These are phyloP conservation scores for Apophysomyces variabilis DNA, from an alignment of 371 early-diverging fungal genomes.

Conservation along the genomic window DNA sequence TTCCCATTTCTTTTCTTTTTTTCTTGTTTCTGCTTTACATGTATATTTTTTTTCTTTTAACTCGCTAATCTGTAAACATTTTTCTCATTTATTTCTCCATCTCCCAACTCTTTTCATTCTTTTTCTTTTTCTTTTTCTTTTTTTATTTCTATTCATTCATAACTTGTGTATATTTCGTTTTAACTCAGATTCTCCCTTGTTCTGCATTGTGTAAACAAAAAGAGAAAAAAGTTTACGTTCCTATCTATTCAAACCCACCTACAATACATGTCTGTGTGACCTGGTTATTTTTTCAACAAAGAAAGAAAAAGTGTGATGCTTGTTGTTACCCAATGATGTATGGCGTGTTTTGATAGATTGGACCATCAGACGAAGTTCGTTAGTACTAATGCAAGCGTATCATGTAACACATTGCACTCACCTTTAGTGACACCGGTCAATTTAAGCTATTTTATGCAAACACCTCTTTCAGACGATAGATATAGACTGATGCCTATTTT, in stretches of 20 bases:
- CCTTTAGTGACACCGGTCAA: too few relatives aligned
- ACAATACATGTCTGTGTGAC: too few relatives aligned
- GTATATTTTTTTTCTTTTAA: constrained; percentile 5
- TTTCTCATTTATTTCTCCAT: not conserved
- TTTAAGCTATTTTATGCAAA: too few relatives aligned
- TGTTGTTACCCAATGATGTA: too few relatives aligned
- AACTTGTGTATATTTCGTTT: constrained; percentile 3
- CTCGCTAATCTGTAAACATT: constrained; percentile 5
- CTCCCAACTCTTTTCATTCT: constrained; percentile 3
- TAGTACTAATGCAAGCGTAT: too few relatives aligned
- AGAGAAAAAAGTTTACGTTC: not conserved
- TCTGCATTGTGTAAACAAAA: not conserved
- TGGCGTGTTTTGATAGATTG: too few relatives aligned
- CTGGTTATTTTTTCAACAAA: too few relatives aligned
- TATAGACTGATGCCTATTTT: not conserved
- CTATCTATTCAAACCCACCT: too few relatives aligned
- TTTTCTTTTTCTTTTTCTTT: not conserved
- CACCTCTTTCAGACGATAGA: not conserved
- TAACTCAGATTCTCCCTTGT: not conserved
- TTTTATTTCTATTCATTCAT: not conserved
- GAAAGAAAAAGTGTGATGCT: too few relatives aligned
- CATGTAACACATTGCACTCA: too few relatives aligned
- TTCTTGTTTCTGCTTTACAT: not conserved
- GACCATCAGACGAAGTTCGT: too few relatives aligned
- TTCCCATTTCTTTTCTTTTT: too few relatives aligned